A percentile compares a stretch with the other conserved stretches of the same genome.
Evolutionary conservation across 176 grass and related monocot genomes (phyloP).

Genomic region (Raddia distichophylla): DNA sequence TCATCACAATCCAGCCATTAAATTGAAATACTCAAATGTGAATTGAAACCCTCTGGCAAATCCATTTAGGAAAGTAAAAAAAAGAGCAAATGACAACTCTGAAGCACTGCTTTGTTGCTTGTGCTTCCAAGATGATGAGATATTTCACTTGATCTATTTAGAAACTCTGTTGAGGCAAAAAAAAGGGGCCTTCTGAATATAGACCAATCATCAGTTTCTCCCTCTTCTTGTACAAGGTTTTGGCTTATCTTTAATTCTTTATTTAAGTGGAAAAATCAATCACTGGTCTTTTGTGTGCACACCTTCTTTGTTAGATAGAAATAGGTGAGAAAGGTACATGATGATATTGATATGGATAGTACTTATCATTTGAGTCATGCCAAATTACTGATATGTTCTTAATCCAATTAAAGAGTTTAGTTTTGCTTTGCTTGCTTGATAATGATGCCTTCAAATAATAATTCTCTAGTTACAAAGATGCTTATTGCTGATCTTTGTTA

Average conservation of each 20-base stretch:
- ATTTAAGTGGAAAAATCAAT: conserved; percentile 17
- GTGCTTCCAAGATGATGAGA: conserved; percentile 9
- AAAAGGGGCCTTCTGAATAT: conserved; percentile 8
- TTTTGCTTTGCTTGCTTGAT: conserved; percentile 14
- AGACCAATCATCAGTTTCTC: background rate
- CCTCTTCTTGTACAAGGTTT: background rate
- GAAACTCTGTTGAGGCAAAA: background rate
- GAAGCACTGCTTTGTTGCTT: background rate
- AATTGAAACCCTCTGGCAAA: background rate
- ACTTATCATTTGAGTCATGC: background rate
- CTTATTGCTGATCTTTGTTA: conserved; percentile 12
- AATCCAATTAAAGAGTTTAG: background rate
- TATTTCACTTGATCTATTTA: background rate
- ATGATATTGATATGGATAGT: background rate
- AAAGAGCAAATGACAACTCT: background rate
- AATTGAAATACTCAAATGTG: background rate
- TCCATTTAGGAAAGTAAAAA: conserved; percentile 10
- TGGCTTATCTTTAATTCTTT: background rate
- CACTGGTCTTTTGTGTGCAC: background rate
- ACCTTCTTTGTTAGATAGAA: conserved; percentile 8
- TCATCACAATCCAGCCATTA: background rate
- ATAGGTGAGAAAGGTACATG: conserved; percentile 2
- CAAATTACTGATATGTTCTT: background rate
- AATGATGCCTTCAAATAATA: background rate
- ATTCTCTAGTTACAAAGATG: conserved; percentile 11